Base-by-base conservation (phyloP, 805 yeast species). In the Cephaloascus fragrans region DNA sequence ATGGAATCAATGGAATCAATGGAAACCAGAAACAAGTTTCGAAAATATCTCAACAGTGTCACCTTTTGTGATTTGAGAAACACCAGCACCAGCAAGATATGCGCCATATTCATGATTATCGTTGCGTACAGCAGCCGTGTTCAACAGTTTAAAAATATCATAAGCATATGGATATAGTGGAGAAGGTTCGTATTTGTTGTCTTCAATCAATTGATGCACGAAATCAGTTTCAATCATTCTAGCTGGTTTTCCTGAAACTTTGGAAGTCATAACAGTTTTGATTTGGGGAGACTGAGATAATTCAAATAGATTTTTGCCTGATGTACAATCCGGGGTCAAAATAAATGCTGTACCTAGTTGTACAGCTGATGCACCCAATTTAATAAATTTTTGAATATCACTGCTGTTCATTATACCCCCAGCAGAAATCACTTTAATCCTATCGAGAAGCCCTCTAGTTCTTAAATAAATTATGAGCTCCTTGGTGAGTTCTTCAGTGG, bases 341-440 rank as follows among this genome's bases (percentile, higher is more conserved):
- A 76, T 53, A 47, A 74, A 73, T 0, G 64, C 62, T 0, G 82
- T 71, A 0, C 83, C 83, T 29, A 76, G n/a, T 40, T 73, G 80
- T 8, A 70, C 79, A 0, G 69, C 77, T 3, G 70, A 57, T 2
- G 77, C 75, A 0, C 80, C 80, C 4, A 45, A 41, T 0, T 49
- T 39, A 8, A 73, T 44, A 23, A 59, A 62, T 1, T 45, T 46
- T 4, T 53, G 47, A 16, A 66, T 55, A 4, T 55, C 53, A 3
- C 36, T 17, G 1, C 61, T 55, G 38, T 59, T 59, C 43, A 55
- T 50, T 14, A 77, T 63, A 0, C 83, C 82, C 15, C 83, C 83
- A 3, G 80, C 69, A 0, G 79, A 73, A 19, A 77, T 55, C 1
- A 69, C 34, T 40, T 50, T 52, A 3, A 65, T 52, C 2, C 38